A percentile compares a stretch with the other conserved stretches of the same genome.
Evolutionary conservation across 176 grass and related monocot species (phyloP).

Genomic region (Luzula sylvatica): DNA sequence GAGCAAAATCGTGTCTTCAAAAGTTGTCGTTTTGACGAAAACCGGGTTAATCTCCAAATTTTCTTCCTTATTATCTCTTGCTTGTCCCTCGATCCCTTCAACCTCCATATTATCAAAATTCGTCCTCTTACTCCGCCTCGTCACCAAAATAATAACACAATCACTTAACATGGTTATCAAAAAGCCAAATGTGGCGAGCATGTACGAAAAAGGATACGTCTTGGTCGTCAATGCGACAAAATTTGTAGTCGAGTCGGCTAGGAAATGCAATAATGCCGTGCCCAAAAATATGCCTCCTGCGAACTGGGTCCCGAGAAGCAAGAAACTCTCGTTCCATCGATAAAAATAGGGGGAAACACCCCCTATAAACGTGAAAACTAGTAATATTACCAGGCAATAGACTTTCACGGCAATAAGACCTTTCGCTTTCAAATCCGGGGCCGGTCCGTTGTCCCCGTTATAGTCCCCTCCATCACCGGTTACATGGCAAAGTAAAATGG

Average conservation of each 20-base stretch:
- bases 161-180: slow-evolving; percentile 74
- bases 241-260: slow-evolving; percentile 33
- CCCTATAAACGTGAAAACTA: slow-evolving; percentile 51
- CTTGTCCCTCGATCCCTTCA: neutral
- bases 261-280: slow-evolving; percentile 67
- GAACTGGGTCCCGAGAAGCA: slow-evolving; percentile 73
- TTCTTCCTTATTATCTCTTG: neutral
- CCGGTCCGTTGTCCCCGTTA: neutral
- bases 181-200: slow-evolving; percentile 56
- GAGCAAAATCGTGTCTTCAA: slow-evolving; percentile 56
- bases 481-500: slow-evolving; percentile 1
- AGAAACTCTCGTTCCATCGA: slow-evolving; percentile 77
- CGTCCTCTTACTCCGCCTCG: neutral
- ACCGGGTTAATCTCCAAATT: slow-evolving; percentile 8
- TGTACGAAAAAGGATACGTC: slow-evolving; percentile 62
- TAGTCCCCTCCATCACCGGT: slow-evolving; percentile 27
- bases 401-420: slow-evolving; percentile 51
- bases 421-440: slow-evolving; percentile 5
- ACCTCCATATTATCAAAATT: slow-evolving; percentile 9
- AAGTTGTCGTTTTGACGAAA: slow-evolving; percentile 28
- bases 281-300: slow-evolving; percentile 71
- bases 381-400: slow-evolving; percentile 74
- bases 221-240: slow-evolving; percentile 37
- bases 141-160: slow-evolving; percentile 27
- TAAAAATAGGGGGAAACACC: slow-evolving; percentile 80